These are phyloP conservation scores for Schoenoplectus tabernaemontani DNA, from an alignment of 202 grass and related monocot species.

Conservation along the genomic window DNA sequence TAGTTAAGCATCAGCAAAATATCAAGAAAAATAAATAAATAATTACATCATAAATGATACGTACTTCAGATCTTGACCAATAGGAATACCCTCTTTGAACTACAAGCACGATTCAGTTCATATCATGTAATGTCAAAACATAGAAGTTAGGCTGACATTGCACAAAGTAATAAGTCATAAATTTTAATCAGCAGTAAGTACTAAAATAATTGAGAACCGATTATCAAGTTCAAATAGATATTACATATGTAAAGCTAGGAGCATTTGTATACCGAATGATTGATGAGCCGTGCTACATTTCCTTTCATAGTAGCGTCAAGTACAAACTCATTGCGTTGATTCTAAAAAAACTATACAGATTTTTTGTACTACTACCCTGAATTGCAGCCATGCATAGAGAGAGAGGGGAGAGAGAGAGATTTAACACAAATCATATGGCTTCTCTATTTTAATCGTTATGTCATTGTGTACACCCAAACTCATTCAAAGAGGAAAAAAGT, in stretches of 20 bases:
- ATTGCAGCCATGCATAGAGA: too few species aligned
- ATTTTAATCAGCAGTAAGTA: neutral
- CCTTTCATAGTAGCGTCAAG: conserved; percentile 87
- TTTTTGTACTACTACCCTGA: too few species aligned
- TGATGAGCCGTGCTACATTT: conserved; percentile 86
- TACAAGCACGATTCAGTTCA: conserved; percentile 67
- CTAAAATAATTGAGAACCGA: conserved; percentile 2
- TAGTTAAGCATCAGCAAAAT: neutral
- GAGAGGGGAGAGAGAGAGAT: too few species aligned
- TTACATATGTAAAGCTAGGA: neutral
- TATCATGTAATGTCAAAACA: conserved; percentile 57
- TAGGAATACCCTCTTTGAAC: conserved; percentile 63
- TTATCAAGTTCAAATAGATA: neutral
- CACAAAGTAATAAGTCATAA: conserved; percentile 14
- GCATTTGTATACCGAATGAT: conserved; percentile 64
- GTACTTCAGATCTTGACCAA: conserved; percentile 91
- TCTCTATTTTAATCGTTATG: too few species aligned
- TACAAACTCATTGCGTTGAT: conserved; percentile 89
- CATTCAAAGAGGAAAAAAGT: too few species aligned
- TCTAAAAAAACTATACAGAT: too few species aligned
- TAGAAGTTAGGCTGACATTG: conserved; percentile 98
- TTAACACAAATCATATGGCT: too few species aligned
- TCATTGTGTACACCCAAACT: too few species aligned
- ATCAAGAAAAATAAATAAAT: neutral
- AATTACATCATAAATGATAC: neutral